Evolutionary conservation across 148 eudicot species (phyloP).

Genomic region (Spergularia marina): DNA sequence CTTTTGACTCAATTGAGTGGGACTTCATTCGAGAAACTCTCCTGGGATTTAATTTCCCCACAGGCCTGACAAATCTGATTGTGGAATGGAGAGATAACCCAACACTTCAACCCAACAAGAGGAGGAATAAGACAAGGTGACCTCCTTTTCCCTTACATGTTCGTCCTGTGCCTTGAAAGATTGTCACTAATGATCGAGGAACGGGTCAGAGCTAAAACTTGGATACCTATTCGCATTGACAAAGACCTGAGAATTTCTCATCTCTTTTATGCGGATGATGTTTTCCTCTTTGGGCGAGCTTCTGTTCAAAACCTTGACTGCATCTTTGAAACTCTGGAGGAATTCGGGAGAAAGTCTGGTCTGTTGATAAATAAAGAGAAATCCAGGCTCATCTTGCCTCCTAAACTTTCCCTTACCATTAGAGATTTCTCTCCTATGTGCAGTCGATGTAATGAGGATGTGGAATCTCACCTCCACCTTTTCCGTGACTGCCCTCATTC

Average conservation of each 20-base stretch:
- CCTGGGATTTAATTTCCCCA: neutral
- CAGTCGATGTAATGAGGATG: too few species aligned
- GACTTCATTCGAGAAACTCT: neutral
- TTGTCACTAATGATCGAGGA: neutral
- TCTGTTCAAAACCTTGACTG: neutral
- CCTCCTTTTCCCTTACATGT: neutral
- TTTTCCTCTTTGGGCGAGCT: neutral
- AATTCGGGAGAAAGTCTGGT: too few species aligned
- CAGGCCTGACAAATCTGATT: neutral
- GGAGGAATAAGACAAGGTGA: slow-evolving; percentile 7
- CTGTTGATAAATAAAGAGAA: too few species aligned
- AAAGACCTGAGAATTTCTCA: neutral
- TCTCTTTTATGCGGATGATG: too few species aligned
- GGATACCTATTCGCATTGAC: neutral
- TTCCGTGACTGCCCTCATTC: too few species aligned
- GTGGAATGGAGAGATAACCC: neutral
- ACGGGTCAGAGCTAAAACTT: rapidly evolving
- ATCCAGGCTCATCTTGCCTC: too few species aligned
- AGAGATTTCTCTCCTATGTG: too few species aligned
- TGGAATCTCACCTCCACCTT: too few species aligned
- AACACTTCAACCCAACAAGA: neutral
- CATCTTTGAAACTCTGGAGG: neutral
- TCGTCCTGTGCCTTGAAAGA: neutral
- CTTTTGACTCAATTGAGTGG: slow-evolving; percentile 11
- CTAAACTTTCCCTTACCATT: neutral